phyloP scores from a whole-genome alignment of 176 grass and related monocot species.

The Carex scoparia region DNA sequence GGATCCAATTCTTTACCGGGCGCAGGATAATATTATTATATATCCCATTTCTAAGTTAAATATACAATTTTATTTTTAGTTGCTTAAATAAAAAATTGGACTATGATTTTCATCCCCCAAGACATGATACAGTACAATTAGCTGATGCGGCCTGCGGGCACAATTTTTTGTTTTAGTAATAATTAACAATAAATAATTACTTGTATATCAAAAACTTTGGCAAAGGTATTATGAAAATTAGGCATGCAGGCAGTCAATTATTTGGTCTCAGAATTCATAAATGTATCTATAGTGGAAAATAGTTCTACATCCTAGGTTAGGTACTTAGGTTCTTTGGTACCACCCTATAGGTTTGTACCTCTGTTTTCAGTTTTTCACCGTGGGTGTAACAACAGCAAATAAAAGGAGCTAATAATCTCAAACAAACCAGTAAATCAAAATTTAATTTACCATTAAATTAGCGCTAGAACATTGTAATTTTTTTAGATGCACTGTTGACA shows the following conservation, averaged over 20 bases:
- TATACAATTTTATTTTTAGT: not conserved
- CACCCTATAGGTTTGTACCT: not conserved
- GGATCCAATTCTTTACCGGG: not conserved
- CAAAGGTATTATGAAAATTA: not conserved
- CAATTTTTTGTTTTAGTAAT: too few species aligned
- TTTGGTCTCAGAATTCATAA: not conserved
- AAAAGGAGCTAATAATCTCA: not conserved
- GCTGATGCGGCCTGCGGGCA: not conserved
- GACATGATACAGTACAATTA: not conserved
- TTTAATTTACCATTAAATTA: constrained; percentile 3
- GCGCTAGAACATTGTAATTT: not conserved
- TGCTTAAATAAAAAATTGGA: not conserved
- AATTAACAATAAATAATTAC: not conserved
- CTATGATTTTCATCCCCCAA: not conserved
- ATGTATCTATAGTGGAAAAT: constrained; percentile 14
- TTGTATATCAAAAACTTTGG: not conserved
- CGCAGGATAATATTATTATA: not conserved
- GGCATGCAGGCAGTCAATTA: not conserved
- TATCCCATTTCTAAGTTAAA: not conserved
- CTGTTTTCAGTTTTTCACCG: not conserved
- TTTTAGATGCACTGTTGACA: constrained; percentile 3
- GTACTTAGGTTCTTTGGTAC: not conserved
- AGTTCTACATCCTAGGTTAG: constrained; percentile 23
- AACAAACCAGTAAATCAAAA: not conserved
- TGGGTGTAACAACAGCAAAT: not conserved